Conservation (phyloP, 2,329 filamentous ascomycete species). For the Sporothrix curviconia region DNA sequence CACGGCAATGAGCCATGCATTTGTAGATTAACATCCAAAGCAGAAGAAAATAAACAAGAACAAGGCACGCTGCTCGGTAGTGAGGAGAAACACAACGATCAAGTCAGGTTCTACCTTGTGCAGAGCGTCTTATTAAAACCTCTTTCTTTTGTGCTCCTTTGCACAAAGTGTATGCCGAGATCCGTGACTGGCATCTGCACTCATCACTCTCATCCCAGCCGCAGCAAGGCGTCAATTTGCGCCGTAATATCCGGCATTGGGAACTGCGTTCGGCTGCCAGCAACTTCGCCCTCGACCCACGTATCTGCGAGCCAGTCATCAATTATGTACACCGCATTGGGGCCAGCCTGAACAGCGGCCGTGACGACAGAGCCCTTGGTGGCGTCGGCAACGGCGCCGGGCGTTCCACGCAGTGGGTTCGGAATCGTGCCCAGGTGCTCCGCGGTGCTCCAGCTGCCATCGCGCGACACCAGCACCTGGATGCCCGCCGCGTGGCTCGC, state of each 20-base stretch:
- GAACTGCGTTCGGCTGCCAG: not conserved
- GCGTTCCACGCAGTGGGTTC: not conserved
- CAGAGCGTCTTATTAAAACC: no score
- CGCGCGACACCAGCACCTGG: slow-evolving; percentile 31
- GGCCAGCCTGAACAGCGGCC: slow-evolving; percentile 4
- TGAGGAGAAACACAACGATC: no score
- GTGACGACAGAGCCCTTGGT: not conserved
- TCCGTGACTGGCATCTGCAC: not conserved
- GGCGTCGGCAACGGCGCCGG: not conserved
- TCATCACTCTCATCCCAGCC: not conserved
- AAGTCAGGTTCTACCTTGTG: no score
- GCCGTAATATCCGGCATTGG: slow-evolving; percentile 8
- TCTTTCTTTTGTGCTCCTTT: no score
- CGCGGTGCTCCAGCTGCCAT: slow-evolving; percentile 30
- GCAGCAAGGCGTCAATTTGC: not conserved
- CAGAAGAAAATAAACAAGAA: not conserved
- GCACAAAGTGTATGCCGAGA: not conserved
- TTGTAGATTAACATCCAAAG: not conserved
- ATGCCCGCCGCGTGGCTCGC: slow-evolving; percentile 27
- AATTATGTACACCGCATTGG: slow-evolving; percentile 7
- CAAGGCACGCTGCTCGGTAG: not conserved
- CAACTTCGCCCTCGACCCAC: not conserved
- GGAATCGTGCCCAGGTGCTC: slow-evolving; percentile 27
- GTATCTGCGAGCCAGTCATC: slow-evolving; percentile 1
- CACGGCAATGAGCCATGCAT: slow-evolving; percentile 3